Conservation (phyloP, 2,329 filamentous ascomycete species). For the Ophiocordyceps camponoti-rufipedis region DNA sequence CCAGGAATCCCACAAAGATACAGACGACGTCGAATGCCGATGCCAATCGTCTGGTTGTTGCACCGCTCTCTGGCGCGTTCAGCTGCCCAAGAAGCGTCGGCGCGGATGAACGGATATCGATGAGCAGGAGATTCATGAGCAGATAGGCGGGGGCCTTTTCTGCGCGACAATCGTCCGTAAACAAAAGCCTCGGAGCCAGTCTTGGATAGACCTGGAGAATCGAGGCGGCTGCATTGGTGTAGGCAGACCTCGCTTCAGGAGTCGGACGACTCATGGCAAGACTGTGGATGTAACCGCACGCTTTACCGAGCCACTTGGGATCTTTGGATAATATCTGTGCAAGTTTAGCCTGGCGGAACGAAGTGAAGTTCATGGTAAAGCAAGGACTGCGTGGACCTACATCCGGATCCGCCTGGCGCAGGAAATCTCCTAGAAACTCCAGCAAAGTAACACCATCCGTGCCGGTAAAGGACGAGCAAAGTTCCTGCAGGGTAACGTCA, state of each 20-base stretch:
- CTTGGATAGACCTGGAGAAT: conserved; percentile 36
- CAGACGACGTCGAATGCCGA: conserved; percentile 45
- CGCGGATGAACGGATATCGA: conserved; percentile 45
- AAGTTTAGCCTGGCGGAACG: conserved; percentile 1
- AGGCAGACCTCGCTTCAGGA: conserved; percentile 34
- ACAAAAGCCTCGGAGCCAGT: conserved; percentile 28
- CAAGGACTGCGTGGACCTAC: conserved; percentile 16
- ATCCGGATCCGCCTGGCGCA: conserved; percentile 27
- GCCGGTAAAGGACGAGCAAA: conserved; percentile 34
- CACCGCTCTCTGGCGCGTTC: conserved; percentile 33
- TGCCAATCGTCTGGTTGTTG: conserved; percentile 33
- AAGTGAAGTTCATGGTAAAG: too few relatives aligned
- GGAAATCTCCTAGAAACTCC: conserved; percentile 32
- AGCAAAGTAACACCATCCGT: conserved; percentile 43
- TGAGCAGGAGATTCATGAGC: conserved; percentile 44
- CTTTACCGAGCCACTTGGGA: conserved; percentile 32
- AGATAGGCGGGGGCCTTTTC: conserved; percentile 42
- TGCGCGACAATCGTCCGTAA: conserved; percentile 22
- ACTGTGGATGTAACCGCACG: conserved; percentile 29
- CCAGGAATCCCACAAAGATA: conserved; percentile 38
- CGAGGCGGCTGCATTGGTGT: conserved; percentile 37
- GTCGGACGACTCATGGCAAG: conserved; percentile 38
- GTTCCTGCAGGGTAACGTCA: conserved; percentile 24
- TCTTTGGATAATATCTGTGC: conserved; percentile 26
- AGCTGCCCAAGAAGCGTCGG: conserved; percentile 40